Evolutionary conservation across 1,139 yeast species (phyloP), one percentile per base, ranked within the genome.

Genomic region (Magnusiomyces paraingens): DNA sequence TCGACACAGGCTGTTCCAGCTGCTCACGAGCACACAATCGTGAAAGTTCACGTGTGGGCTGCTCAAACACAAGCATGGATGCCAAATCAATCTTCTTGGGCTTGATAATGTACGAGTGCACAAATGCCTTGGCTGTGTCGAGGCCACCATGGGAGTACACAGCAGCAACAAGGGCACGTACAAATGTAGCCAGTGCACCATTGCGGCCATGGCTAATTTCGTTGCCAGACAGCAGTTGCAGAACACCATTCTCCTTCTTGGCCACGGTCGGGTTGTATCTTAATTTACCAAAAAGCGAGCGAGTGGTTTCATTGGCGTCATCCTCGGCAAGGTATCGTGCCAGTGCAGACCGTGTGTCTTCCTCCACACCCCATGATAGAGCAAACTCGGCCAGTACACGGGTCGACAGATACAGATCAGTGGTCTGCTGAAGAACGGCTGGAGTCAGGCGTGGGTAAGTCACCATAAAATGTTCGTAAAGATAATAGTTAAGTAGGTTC

Each of bases 371-470:
- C 98, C 98, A 93, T 20, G 67, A 58, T 36, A 73, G 65, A 35
- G 91, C 96, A 43, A 90, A 73, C 50, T 77, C 78, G 46, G 80
- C 73, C 58, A 93, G 74, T 0, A 90, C 77, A 17, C 75, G 77
- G 44, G 80, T 78, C 1, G 93, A 87, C 69, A 84, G 77, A 66
- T 81, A 86, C 5, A 94, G 77, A 61, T 85, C 83, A 5, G 86
- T 81, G 1, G 94, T 90, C 32, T 82, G 79, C 62, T 83, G 82
- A 58, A 89, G 80, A 29, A 91, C 84, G 12, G 82, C 78, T 62
- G 85, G 79, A 35, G 99, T 98, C 58, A 94, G 77, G 66, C 99
- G 81, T 50, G 99, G 99, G 68, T 89, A 89, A 61, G 79, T 81
- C 52, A 84, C 71, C 64, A 89, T 73, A 57, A 91, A 75, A 64